Percentiles rank a stretch among this genome's conserved stretches.
These are phyloP conservation scores for Fusarium armeniacum DNA, from an alignment of 2,329 filamentous ascomycete genomes.

Conservation along the genomic window DNA sequence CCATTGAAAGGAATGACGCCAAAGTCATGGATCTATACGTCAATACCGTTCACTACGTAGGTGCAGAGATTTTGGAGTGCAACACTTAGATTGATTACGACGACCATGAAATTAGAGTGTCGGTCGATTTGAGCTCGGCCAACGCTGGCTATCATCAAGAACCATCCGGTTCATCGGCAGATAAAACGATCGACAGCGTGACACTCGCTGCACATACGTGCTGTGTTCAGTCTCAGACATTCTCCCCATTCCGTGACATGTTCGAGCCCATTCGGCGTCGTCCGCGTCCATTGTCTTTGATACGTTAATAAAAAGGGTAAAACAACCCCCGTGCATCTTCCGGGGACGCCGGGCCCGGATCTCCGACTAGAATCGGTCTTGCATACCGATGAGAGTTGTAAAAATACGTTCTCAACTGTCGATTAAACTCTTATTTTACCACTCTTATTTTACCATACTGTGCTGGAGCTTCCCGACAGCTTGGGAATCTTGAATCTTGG, in stretches of 20 bases:
- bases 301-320: not conserved
- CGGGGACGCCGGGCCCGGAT: conserved; percentile 42
- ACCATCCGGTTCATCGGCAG: conserved; percentile 7
- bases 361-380: conserved; percentile 30
- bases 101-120: not conserved
- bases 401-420: conserved; percentile 3
- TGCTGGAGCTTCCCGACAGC: conserved; percentile 29
- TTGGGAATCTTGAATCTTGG: conserved; percentile 15
- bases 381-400: conserved; percentile 19
- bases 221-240: conserved; percentile 13
- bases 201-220: not conserved
- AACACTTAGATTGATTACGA: conserved; percentile 1
- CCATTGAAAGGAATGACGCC: conserved; percentile 44
- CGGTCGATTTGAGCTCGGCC: not conserved
- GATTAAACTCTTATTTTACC: not conserved
- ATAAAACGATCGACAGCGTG: conserved; percentile 17
- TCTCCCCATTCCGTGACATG: conserved; percentile 36
- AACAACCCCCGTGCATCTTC: conserved; percentile 33
- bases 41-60: conserved; percentile 22
- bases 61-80: conserved; percentile 8
- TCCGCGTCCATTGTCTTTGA: conserved; percentile 31
- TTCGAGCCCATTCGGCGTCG: conserved; percentile 37
- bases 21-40: conserved; percentile 44
- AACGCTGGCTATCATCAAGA: conserved; percentile 1
- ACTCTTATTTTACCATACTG: conserved; percentile 1